Conservation (phyloP, 768 basidiomycete genomes). For the Lepiota brunneoincarnata region DNA sequence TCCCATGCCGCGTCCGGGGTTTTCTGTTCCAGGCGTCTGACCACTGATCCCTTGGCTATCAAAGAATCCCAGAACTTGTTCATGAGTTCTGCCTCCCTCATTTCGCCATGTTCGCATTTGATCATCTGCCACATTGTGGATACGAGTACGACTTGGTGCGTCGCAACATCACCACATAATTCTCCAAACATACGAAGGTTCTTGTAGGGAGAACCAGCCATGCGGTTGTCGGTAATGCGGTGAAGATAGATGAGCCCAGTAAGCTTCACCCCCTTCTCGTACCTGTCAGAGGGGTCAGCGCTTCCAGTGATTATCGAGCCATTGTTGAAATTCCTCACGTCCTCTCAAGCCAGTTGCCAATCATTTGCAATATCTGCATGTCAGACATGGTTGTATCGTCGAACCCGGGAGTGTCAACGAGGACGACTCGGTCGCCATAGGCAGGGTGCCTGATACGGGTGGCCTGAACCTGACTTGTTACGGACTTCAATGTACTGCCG, state of each 20-base stretch:
- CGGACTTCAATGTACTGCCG: conserved; percentile 28
- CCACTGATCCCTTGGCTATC: conserved; percentile 24
- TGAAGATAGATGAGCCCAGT: conserved; percentile 37
- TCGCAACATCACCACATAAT: conserved; percentile 22
- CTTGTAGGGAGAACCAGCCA: conserved; percentile 29
- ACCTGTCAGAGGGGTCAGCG: conserved; percentile 15
- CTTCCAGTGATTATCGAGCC: neutral
- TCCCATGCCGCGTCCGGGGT: conserved; percentile 23
- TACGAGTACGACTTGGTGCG: conserved; percentile 29
- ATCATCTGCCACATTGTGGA: conserved; percentile 39
- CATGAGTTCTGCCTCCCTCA: conserved; percentile 26
- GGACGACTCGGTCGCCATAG: conserved; percentile 19
- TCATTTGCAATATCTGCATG: conserved; percentile 33
- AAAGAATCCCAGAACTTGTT: conserved; percentile 28
- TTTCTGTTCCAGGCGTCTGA: conserved; percentile 20
- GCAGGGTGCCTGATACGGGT: conserved; percentile 22
- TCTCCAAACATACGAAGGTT: conserved; percentile 32
- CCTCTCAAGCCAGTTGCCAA: conserved; percentile 26
- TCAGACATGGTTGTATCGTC: conserved; percentile 34
- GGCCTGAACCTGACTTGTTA: conserved; percentile 34
- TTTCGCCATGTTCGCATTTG: conserved; percentile 15
- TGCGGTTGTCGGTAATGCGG: conserved; percentile 35
- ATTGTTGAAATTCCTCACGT: conserved; percentile 14
- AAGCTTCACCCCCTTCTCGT: conserved; percentile 22
- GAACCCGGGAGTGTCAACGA: conserved; percentile 37